A percentile compares a stretch with the other conserved stretches of the same genome.
Conservation (phyloP, 371 early-diverging fungal genomes). For the Mucor indicus region DNA sequence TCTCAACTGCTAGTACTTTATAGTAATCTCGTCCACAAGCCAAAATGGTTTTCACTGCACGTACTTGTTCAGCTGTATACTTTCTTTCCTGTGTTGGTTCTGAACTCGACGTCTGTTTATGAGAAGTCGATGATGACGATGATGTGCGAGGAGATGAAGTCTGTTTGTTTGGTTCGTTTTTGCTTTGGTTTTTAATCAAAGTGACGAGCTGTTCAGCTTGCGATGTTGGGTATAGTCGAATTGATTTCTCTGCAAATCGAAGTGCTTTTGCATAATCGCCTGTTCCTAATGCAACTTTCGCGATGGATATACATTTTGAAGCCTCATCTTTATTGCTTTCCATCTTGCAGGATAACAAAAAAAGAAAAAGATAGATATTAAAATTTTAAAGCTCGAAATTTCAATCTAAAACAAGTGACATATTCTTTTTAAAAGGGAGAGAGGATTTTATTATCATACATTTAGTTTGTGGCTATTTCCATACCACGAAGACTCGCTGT, state of each 20-base stretch:
- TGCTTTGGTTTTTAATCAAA: constrained; percentile 32
- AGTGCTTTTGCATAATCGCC: constrained; percentile 71
- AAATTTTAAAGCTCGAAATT: too few species aligned
- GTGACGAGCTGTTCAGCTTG: constrained; percentile 61
- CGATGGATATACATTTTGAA: constrained; percentile 71
- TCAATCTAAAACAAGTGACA: too few species aligned
- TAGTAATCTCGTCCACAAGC: constrained; percentile 81
- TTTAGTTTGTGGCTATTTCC: constrained; percentile 15
- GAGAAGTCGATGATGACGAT: constrained; percentile 1
- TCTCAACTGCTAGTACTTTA: constrained; percentile 80
- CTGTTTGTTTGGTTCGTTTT: constrained; percentile 9
- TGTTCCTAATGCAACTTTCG: constrained; percentile 57
- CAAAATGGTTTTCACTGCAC: constrained; percentile 76
- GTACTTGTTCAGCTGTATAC: constrained; percentile 77
- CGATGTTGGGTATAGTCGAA: constrained; percentile 72
- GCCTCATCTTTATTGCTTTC: constrained; percentile 92
- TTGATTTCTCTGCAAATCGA: constrained; percentile 81
- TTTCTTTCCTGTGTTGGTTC: too few species aligned
- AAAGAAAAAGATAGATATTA: not conserved
- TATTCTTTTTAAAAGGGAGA: too few species aligned
- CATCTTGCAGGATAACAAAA: constrained; percentile 41
- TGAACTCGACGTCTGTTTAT: not conserved
- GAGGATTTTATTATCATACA: not conserved
- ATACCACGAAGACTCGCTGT: constrained; percentile 48
- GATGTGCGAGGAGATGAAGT: constrained; percentile 1